Conservation (phyloP, 1,284 basidiomycete genomes). For the Sporisorium exsertum region DNA sequence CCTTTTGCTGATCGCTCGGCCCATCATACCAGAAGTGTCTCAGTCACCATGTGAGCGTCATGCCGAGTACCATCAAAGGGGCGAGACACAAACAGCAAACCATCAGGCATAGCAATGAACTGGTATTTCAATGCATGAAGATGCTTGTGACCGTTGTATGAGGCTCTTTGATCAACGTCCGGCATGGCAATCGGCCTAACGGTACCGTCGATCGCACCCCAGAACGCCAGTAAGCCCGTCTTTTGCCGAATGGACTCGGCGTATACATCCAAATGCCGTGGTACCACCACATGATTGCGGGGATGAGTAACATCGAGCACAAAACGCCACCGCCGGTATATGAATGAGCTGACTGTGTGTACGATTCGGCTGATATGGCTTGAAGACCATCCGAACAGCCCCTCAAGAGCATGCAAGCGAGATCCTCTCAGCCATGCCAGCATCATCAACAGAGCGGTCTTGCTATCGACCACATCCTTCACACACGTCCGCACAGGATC, state of each 20-base stretch:
- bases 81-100: constrained; percentile 7
- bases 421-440: not conserved
- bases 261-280: constrained; percentile 3
- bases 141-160: constrained; percentile 15
- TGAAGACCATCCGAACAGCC: not conserved
- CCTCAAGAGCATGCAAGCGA: not conserved
- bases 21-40: too few relatives aligned
- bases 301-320: not conserved
- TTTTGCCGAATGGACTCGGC: constrained; percentile 7
- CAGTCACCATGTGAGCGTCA: not conserved
- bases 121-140: constrained; percentile 13
- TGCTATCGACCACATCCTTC: constrained; percentile 13
- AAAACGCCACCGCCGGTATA: constrained; percentile 5
- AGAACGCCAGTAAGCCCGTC: constrained; percentile 3
- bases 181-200: constrained; percentile 21
- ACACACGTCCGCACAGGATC: not conserved
- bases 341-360: not conserved
- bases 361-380: not conserved
- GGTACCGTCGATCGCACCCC: constrained; percentile 14
- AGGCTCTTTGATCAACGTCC: not conserved
- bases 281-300: not conserved
- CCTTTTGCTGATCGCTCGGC: too few relatives aligned
- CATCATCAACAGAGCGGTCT: constrained; percentile 7
- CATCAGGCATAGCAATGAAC: constrained; percentile 7
- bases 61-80: not conserved